These are phyloP conservation scores for Tausonia pullulans DNA, from an alignment of 1,284 basidiomycete genomes.

Conservation along the genomic window DNA sequence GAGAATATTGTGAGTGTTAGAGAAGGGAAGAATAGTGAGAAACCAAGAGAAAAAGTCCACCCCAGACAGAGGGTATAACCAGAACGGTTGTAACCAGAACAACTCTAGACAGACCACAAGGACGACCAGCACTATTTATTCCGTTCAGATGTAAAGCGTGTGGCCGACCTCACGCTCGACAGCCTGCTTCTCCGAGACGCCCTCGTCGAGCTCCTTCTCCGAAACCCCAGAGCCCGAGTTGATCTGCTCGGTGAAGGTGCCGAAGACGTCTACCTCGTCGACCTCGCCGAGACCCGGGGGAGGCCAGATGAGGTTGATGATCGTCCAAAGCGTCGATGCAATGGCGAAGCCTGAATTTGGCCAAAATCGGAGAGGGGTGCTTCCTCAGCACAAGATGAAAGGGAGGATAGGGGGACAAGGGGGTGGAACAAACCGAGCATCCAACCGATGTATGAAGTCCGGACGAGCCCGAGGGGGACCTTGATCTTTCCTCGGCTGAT, in stretches of 20 bases:
- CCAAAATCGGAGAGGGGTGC: not conserved
- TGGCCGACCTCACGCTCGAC: not conserved
- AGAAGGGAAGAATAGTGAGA: too few species aligned
- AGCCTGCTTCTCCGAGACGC: not conserved
- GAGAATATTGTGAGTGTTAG: too few species aligned
- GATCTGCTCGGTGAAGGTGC: slow-evolving; percentile 17
- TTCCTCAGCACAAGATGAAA: not conserved
- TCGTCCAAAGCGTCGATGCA: slow-evolving; percentile 25
- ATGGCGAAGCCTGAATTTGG: slow-evolving; percentile 26
- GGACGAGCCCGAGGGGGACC: slow-evolving; percentile 23
- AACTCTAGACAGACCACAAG: too few species aligned
- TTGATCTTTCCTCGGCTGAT: slow-evolving; percentile 22
- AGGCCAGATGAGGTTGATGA: slow-evolving; percentile 26
- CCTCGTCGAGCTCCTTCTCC: not conserved
- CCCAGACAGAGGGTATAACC: too few species aligned
- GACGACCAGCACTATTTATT: too few species aligned
- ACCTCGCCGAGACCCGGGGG: slow-evolving; percentile 22
- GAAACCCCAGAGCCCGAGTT: not conserved
- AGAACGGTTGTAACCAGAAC: too few species aligned
- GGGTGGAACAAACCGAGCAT: slow-evolving; percentile 19
- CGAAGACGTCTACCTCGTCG: slow-evolving; percentile 28
- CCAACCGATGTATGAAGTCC: slow-evolving; percentile 32
- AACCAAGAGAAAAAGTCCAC: too few species aligned
- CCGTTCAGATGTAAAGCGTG: too few species aligned
- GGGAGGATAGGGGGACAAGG: not conserved